These are phyloP conservation scores for Monosporozyma yasuniensis DNA, from an alignment of 805 yeast genomes.

Conservation along the genomic window DNA sequence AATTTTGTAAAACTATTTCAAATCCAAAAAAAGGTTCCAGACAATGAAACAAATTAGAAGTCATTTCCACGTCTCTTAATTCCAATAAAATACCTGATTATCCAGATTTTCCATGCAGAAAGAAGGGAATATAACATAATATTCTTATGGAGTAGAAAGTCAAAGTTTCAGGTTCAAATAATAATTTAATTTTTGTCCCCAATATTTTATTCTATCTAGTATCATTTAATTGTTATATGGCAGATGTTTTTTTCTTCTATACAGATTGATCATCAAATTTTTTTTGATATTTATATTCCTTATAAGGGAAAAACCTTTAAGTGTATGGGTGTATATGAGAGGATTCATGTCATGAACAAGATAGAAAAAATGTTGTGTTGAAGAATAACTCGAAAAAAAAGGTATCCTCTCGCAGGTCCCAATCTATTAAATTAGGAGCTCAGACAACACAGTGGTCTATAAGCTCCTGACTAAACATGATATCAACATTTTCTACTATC, in stretches of 20 bases:
- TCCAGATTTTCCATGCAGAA: not conserved
- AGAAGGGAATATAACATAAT: not conserved
- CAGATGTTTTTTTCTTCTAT: not conserved
- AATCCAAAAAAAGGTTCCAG: not conserved
- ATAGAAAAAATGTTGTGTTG: not conserved
- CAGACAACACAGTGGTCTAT: not conserved
- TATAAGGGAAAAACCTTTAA: not conserved
- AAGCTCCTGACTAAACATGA: not conserved
- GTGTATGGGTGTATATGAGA: not conserved
- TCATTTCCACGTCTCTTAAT: not conserved
- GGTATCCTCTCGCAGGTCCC: not conserved
- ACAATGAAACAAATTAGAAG: not conserved
- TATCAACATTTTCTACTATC: not conserved
- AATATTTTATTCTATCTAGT: not conserved
- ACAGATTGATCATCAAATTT: not conserved
- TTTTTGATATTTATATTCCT: not conserved
- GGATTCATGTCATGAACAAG: not conserved
- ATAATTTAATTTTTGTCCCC: not conserved
- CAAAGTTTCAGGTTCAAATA: not conserved
- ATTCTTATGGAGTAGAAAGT: not conserved
- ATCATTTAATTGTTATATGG: not conserved
- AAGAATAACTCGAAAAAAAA: not conserved
- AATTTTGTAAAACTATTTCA: conserved; percentile 1
- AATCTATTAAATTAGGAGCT: not conserved
- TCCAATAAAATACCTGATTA: not conserved